Evolutionary conservation across 345 rosid genomes (phyloP).

Genomic region (Trapa incisa): DNA sequence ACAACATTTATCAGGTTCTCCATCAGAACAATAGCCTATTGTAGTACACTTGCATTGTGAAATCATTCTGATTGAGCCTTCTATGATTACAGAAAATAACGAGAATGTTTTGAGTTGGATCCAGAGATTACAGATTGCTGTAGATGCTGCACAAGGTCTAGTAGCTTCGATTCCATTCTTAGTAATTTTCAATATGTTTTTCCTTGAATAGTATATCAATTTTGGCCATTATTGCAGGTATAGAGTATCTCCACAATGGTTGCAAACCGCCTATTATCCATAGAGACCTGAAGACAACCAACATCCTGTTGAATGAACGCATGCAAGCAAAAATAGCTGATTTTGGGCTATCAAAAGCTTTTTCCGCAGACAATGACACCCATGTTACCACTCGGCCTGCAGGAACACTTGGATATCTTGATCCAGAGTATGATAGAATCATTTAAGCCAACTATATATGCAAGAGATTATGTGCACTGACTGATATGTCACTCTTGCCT

Average conservation of each 20-base stretch:
- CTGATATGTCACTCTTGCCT: too few species aligned
- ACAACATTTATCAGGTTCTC: slow-evolving; percentile 27
- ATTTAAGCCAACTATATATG: neutral
- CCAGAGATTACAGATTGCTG: slow-evolving; percentile 20
- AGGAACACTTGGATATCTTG: slow-evolving; percentile 42
- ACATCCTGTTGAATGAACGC: slow-evolving; percentile 20
- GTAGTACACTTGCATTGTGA: too few species aligned
- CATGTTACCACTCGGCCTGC: slow-evolving; percentile 20
- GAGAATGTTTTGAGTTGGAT: slow-evolving; percentile 22
- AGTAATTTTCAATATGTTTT: too few species aligned
- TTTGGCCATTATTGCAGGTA: slow-evolving; percentile 5
- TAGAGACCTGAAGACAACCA: slow-evolving; percentile 25
- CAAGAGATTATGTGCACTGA: too few species aligned
- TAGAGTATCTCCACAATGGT: slow-evolving; percentile 34
- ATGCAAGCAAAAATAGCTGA: slow-evolving; percentile 41
- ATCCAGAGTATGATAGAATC: slow-evolving; percentile 35
- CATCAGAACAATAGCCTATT: neutral
- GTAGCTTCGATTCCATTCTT: too few species aligned
- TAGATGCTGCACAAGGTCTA: slow-evolving; percentile 16
- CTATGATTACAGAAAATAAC: slow-evolving; percentile 5
- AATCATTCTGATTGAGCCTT: too few species aligned
- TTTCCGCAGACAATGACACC: slow-evolving; percentile 22
- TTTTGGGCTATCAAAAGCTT: slow-evolving; percentile 44
- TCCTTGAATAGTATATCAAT: neutral
- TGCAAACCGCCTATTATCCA: slow-evolving; percentile 49